Base-by-base conservation (phyloP, 2,329 filamentous ascomycete species). In the Laburnicola sp. region DNA sequence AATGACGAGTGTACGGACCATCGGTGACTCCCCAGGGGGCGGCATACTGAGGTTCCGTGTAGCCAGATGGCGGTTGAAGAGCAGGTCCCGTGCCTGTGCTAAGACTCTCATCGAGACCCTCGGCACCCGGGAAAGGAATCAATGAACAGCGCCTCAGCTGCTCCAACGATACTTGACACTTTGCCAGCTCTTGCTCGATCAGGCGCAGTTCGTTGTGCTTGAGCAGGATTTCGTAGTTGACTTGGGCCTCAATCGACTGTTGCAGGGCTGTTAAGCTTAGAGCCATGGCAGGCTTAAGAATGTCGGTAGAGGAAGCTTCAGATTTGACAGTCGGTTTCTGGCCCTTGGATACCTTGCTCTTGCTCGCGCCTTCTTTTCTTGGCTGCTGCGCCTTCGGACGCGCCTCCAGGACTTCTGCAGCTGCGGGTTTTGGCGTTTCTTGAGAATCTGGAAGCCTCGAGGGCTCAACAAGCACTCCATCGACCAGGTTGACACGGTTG, bases 121-220 rank as follows among this genome's bases (percentile, higher is more conserved):
- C 80, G 57, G 84, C 83, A 57, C 86, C 84, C 28, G 93, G 92
- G 71, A 91, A 97, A 3, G 93, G 93, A 62, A 96, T 93, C 60
- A 97, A 80, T 69, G 94, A 87, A 75, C 92, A 97, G 54, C 94
- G 86, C 63, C 94, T 88, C 57, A 99, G 79, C 76, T 97, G 94
- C 75, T 99, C 94, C 61, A 97, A 81, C 8, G 92, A 91, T 58
- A 92, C 79, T 76, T 97, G 92, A 69, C 92, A 97, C 77, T 97
- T 97, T 59, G 91, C 93, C 59, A 97, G 82, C 76, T 97, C 94
- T 75, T 96, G 91, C 69, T 97, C 91, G 72, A 97, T 96, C 61
- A 96, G 80, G 50, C 92, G 89, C 53, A 97, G 77, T 77, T 99
- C 94, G 66, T 94, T 86, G 74, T 99, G 94, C 79, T 97, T 97